Evolutionary conservation across 768 basidiomycete genomes (phyloP).

Genomic region (Suillus subalutaceus): DNA sequence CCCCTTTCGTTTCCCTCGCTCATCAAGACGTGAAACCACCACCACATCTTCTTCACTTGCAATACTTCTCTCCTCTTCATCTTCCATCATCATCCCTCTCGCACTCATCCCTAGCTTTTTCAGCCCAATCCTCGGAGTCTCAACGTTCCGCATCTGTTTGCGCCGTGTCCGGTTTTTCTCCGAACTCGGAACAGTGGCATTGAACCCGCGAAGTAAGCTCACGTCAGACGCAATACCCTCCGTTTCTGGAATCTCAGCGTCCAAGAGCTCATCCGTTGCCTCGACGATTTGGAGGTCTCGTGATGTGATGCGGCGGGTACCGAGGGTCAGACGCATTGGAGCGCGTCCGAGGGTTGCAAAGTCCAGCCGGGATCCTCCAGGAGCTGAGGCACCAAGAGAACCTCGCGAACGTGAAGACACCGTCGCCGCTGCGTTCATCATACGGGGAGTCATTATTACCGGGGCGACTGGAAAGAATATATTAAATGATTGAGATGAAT

Average conservation of each 20-base stretch:
- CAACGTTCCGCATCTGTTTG: conserved; percentile 78
- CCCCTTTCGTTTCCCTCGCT: conserved; percentile 35
- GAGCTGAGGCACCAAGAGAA: conserved; percentile 31
- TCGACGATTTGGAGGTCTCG: conserved; percentile 85
- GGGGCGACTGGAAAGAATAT: conserved; percentile 65
- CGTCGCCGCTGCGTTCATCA: conserved; percentile 74
- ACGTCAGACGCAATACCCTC: conserved; percentile 72
- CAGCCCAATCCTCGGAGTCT: conserved; percentile 74
- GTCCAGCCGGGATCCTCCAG: conserved; percentile 49
- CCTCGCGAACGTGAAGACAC: conserved; percentile 54
- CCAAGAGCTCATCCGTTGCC: conserved; percentile 76
- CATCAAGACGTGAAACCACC: conserved; percentile 50
- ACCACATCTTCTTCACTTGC: conserved; percentile 81
- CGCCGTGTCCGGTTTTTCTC: conserved; percentile 76
- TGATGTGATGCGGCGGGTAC: conserved; percentile 72
- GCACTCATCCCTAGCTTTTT: conserved; percentile 80
- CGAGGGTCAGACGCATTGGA: conserved; percentile 68
- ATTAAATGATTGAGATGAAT: conserved; percentile 9
- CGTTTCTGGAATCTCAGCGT: conserved; percentile 72
- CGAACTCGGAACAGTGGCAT: conserved; percentile 92
- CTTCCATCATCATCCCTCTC: conserved; percentile 62
- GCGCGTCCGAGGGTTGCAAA: conserved; percentile 83
- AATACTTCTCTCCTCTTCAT: conserved; percentile 50
- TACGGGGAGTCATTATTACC: conserved; percentile 86
- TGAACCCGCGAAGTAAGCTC: conserved; percentile 87